Base-by-base conservation (phyloP, 106 monocot genomes). In the Ottelia alismoides region DNA sequence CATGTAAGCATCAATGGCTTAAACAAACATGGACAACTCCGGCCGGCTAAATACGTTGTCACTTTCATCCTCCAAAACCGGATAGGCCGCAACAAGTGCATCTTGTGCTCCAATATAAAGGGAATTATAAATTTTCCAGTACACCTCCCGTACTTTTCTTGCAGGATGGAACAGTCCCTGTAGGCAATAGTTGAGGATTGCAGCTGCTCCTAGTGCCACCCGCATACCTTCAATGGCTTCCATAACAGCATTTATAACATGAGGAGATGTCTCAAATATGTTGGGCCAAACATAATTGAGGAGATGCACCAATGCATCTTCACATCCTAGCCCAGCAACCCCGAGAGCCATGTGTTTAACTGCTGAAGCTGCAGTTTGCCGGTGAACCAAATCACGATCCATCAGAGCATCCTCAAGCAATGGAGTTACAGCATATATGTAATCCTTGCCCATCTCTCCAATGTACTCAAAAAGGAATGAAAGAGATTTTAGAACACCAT, bases 171-270 rank as follows among this genome's bases (percentile, higher is more conserved):
- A 96, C 20, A 96, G 58, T 18, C 96, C 96, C 59, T 96, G 96
- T 19, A 96, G 84, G 52, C 96, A 96, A 50, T 96, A 96, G 53
- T 96, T 96, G 20, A 96, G 60, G 52, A 96, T 61, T 7, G 76
- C 81, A 54, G 96, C 81, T 23, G 96, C 62, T 44, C 96, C 96
- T 29, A 96, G 53, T 1, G 96, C 96, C 43, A 96, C 96, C 32
- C 96, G 75, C 96, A 96, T 89, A 28, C 96, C 96, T 64, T 96
- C 96, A 51, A 96, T 85, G 3, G 96, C 96, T 67, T 96, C 96
- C 88, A 89, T 89, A 4, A 96, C 96, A 56, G 96, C 96, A 82
- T 96, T 96, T 65, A 96, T 88, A 46, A 88, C 94, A 62, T 88
- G 88, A 5, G 94, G 94, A 28, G 88, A 88, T 1, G 94, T 85